Percentiles rank a stretch among this genome's conserved stretches.
Evolutionary conservation across 73 alveolate species (phyloP).

Genomic region (Paramecium sonneborni): DNA sequence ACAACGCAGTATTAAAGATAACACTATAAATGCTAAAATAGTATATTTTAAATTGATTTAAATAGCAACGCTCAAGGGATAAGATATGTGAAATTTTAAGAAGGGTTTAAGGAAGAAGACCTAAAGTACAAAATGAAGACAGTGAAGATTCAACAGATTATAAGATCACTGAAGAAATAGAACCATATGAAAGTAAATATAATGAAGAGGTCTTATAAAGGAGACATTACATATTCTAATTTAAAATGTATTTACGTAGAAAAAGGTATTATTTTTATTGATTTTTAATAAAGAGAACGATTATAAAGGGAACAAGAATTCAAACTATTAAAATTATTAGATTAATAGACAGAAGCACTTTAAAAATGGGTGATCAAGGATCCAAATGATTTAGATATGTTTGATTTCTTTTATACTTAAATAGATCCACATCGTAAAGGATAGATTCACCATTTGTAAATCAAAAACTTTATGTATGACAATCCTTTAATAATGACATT

Average conservation of each 20-base stretch:
- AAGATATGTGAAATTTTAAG: slow-evolving; percentile 44
- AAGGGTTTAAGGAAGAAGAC: neutral
- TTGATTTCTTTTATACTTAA: slow-evolving; percentile 26
- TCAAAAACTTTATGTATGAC: neutral
- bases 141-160: neutral
- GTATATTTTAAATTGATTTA: neutral
- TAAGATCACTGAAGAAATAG: neutral
- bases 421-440: slow-evolving; percentile 19
- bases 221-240: slow-evolving; percentile 51
- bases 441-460: neutral
- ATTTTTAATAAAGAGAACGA: neutral
- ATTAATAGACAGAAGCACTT: slow-evolving; percentile 21
- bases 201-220: slow-evolving; percentile 5
- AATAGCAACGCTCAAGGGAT: slow-evolving; percentile 47
- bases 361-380: slow-evolving; percentile 39
- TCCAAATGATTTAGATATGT: slow-evolving; percentile 19
- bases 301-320: slow-evolving; percentile 27
- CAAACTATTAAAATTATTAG: neutral
- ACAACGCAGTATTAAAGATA: neutral
- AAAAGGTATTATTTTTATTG: neutral
- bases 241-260: slow-evolving; percentile 25
- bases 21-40: slow-evolving; percentile 37
- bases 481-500: slow-evolving; percentile 30
- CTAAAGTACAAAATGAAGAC: neutral
- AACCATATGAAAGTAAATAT: neutral